Percentiles rank a stretch among this genome's conserved stretches.
phyloP scores from a whole-genome alignment of 2,329 filamentous ascomycete species.

The Herpotrichia juniperi region DNA sequence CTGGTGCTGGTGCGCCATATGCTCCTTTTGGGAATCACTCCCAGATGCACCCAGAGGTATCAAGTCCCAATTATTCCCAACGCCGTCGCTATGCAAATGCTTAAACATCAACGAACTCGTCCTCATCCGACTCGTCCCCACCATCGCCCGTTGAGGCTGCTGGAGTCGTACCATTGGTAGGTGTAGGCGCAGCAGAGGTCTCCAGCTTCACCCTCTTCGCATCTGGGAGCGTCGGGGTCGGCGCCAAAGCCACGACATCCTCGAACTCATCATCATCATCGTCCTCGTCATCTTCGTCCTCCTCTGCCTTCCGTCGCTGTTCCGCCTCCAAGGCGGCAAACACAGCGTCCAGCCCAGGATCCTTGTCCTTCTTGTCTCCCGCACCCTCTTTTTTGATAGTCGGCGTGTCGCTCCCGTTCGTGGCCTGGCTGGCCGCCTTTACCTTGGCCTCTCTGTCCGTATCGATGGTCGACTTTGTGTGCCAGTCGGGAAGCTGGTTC shows the following conservation, averaged over 20 bases:
- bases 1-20: no score
- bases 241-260: conserved; percentile 39
- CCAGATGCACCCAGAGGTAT: conserved; percentile 16
- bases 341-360: conserved; percentile 68
- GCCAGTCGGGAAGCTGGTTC: conserved; percentile 74
- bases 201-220: conserved; percentile 69
- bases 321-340: conserved; percentile 71
- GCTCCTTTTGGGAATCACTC: neutral
- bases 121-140: conserved; percentile 54
- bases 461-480: conserved; percentile 70
- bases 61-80: conserved; percentile 21
- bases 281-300: conserved; percentile 53
- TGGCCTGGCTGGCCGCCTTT: conserved; percentile 42
- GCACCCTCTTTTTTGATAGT: conserved; percentile 51
- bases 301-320: conserved; percentile 52
- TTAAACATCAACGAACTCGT: conserved; percentile 55
- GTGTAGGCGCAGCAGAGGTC: conserved; percentile 45
- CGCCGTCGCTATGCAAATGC: conserved; percentile 38
- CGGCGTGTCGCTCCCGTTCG: conserved; percentile 43
- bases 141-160: conserved; percentile 49
- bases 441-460: conserved; percentile 53
- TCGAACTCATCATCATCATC: conserved; percentile 55
- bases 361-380: conserved; percentile 58
- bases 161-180: conserved; percentile 36
- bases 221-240: conserved; percentile 38